phyloP scores from a whole-genome alignment of 768 basidiomycete genomes.

The Tricholoma saponaceum region DNA sequence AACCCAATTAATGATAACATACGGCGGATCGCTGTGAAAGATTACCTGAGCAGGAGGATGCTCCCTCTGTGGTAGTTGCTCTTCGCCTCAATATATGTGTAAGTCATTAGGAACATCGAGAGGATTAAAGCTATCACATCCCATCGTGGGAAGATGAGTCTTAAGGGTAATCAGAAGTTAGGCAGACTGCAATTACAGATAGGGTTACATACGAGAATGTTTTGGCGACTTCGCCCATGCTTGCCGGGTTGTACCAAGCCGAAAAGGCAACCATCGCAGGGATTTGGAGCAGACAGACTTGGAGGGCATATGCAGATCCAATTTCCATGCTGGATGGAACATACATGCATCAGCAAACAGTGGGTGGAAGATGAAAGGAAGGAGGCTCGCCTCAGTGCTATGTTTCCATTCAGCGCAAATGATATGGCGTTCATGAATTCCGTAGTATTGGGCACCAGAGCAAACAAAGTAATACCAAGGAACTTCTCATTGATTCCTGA shows the following conservation, averaged over 20 bases:
- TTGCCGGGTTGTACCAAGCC: constrained; percentile 85
- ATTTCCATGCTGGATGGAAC: constrained; percentile 86
- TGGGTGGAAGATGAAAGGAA: background rate
- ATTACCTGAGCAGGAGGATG: constrained; percentile 87
- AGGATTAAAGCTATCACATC: constrained; percentile 93
- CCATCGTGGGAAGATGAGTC: constrained; percentile 97
- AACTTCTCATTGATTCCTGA: constrained; percentile 97
- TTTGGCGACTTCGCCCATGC: constrained; percentile 81
- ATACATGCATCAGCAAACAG: constrained; percentile 1
- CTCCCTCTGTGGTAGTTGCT: constrained; percentile 97
- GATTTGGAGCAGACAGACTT: constrained; percentile 96
- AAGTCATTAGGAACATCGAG: constrained; percentile 96
- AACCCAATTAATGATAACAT: constrained; percentile 5
- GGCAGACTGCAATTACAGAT: background rate
- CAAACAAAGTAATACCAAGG: constrained; percentile 93
- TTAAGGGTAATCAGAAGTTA: constrained; percentile 25
- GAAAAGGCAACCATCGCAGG: constrained; percentile 99
- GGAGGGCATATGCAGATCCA: constrained; percentile 96
- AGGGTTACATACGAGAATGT: constrained; percentile 81
- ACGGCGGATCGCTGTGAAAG: background rate
- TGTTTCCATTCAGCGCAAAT: constrained; percentile 95
- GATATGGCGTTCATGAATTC: constrained; percentile 99
- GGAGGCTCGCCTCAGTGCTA: constrained; percentile 74
- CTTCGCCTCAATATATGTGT: constrained; percentile 98
- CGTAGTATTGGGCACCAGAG: constrained; percentile 96